Evolutionary conservation across 1,139 yeast genomes (phyloP), one percentile per base, ranked within the genome.

Genomic region (Saccharomyces hybrid): DNA sequence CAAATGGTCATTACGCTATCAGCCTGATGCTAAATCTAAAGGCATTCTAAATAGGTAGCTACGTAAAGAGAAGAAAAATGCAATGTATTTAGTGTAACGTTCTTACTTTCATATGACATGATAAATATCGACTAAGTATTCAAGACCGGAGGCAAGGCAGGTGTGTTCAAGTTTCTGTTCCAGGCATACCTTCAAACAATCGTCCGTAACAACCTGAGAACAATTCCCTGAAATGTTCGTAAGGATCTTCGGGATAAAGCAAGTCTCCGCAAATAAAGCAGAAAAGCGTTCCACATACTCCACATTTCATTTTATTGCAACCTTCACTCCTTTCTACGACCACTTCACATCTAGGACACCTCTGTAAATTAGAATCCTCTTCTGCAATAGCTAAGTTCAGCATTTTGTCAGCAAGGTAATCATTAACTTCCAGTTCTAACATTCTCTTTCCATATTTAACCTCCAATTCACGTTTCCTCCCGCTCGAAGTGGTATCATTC

Each of bases 221-320:
- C 0, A 69, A 67, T 26, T 74, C 72, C 29, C 76, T 75, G 59
- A 73, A 84, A 67, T 84, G 89, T 23, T 70, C 73, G 63, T 84
- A 84, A 0, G 84, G 84, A 51, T 78, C 75, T 4, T 62, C 67
- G 1, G 67, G 65, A 28, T 67, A 67, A 51, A 82, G 70, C 5
- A 68, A 61, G 1, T 63, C 65, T 0, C 83, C 84, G 68, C 90
- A 84, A 19, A 81, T 58, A 58, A 78, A 81, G 62, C 90, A 84
- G 61, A 84, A 84, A 50, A 68, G 65, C 0, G 78, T 73, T 8
- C 64, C 62, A 60, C 89, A 84, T 5, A 76, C 70, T 0, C 75
- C 60, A 62, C 90, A 84, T 31, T 73, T 75, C 85, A 84, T 83
- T 62, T 82, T 83, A 63, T 84, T 83, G 65, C 90, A 84, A 2